phyloP scores from a whole-genome alignment of 208 protist genomes.

The Acanthamoeba healyi region DNA sequence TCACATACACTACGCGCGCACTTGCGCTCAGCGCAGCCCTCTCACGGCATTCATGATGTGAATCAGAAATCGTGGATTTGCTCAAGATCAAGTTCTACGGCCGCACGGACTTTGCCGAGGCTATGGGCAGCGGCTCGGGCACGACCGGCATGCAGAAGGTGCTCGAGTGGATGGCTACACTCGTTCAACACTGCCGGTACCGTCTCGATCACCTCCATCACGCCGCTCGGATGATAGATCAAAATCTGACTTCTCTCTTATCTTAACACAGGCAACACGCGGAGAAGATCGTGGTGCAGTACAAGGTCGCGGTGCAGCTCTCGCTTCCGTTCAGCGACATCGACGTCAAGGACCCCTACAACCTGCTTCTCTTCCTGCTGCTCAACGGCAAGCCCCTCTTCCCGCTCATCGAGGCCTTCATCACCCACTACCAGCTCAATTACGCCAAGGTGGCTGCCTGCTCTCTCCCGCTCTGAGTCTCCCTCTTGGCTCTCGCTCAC shows the following conservation, averaged over 20 bases:
- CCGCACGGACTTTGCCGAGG: conserved; percentile 17
- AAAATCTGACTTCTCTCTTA: not conserved
- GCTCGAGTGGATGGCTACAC: conserved; percentile 2
- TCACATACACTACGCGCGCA: not conserved
- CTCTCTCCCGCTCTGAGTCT: too few relatives aligned
- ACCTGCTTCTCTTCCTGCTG: conserved; percentile 53
- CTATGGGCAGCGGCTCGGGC: conserved; percentile 27
- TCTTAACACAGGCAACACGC: not conserved
- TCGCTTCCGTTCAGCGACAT: conserved; percentile 25
- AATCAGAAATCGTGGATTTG: not conserved
- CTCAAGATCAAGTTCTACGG: conserved; percentile 54
- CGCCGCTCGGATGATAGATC: too few relatives aligned
- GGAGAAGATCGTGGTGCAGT: conserved; percentile 60
- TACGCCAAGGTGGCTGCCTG: conserved; percentile 68
- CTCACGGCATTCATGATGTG: not conserved
- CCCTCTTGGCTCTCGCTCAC: too few relatives aligned
- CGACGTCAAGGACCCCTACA: conserved; percentile 67
- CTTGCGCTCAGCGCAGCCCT: too few relatives aligned
- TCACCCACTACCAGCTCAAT: conserved; percentile 45
- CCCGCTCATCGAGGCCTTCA: conserved; percentile 68
- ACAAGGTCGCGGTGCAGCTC: conserved; percentile 60
- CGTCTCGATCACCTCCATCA: not conserved
- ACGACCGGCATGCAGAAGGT: not conserved
- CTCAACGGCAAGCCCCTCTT: conserved; percentile 59
- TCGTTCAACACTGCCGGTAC: conserved; percentile 25